Conservation (phyloP, 768 basidiomycete species). For the Serendipita vermifera region DNA sequence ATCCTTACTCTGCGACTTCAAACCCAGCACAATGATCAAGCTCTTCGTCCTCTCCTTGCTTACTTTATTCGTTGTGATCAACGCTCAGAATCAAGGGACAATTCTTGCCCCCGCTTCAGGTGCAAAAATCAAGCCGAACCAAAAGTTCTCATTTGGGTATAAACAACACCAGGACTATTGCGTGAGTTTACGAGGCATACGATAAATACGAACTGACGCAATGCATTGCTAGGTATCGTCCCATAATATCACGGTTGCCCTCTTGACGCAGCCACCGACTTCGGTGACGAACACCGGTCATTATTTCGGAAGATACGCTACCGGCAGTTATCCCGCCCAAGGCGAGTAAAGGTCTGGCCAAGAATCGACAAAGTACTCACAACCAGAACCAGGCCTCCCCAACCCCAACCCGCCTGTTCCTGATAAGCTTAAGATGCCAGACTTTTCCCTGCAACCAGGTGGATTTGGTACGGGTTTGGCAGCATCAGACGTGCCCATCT, state of each 20-base stretch:
- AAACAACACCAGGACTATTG: conserved; percentile 30
- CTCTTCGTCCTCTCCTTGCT: not conserved
- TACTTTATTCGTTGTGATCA: not conserved
- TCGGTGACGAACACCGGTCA: conserved; percentile 27
- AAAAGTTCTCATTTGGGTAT: conserved; percentile 31
- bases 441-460: conserved; percentile 30
- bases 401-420: conserved; percentile 22
- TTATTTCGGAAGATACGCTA: conserved; percentile 34
- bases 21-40: not conserved
- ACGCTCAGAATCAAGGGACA: conserved; percentile 14
- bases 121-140: conserved; percentile 29
- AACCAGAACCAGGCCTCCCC: not conserved
- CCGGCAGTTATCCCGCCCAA: conserved; percentile 29
- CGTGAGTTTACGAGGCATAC: no score
- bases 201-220: no score
- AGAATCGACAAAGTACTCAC: not conserved
- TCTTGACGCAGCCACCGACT: conserved; percentile 25
- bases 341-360: not conserved
- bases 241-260: conserved; percentile 32
- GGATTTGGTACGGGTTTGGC: conserved; percentile 28
- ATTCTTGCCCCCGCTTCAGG: conserved; percentile 25
- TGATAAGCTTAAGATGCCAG: conserved; percentile 31
- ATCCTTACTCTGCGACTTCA: no score
- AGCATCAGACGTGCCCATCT: conserved; percentile 25
- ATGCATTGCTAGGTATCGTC: conserved; percentile 26